These are phyloP conservation scores for Brasenia schreberi DNA, from an alignment of 164 flowering plant species.

Conservation along the genomic window DNA sequence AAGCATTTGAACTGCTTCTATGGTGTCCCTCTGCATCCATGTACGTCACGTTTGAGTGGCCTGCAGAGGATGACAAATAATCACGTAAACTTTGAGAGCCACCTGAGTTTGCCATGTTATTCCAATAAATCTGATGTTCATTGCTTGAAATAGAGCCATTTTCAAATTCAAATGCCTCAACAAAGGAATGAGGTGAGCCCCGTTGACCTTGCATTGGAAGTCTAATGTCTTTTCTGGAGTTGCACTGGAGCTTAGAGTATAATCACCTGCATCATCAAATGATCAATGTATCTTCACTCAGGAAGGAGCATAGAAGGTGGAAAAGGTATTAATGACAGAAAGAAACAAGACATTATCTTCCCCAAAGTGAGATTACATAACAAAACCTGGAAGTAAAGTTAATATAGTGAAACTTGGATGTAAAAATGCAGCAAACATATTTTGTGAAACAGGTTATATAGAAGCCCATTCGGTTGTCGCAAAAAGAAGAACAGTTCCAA, in stretches of 20 bases:
- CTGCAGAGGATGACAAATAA: constrained; percentile 21
- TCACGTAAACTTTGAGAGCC: constrained; percentile 15
- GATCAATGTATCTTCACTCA: neutral
- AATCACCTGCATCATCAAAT: neutral
- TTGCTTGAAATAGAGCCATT: constrained; percentile 33
- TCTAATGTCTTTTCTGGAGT: neutral
- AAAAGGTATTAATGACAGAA: neutral
- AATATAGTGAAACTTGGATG: no score
- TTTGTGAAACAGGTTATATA: no score
- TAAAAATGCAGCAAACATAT: no score
- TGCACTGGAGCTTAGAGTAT: neutral
- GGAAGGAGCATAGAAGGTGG: neutral
- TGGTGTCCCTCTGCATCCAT: constrained; percentile 18
- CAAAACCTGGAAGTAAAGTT: no score
- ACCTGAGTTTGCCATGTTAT: no score
- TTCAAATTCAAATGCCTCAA: constrained; percentile 40
- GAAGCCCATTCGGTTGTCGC: no score
- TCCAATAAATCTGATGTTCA: constrained; percentile 1
- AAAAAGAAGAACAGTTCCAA: no score
- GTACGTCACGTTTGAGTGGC: constrained; percentile 14
- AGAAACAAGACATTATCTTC: no score
- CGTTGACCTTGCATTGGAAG: constrained; percentile 52
- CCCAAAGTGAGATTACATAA: no score
- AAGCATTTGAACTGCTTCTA: constrained; percentile 22
- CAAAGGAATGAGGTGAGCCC: constrained; percentile 27